phyloP scores from a whole-genome alignment of 2,329 filamentous ascomycete genomes.

The Curvularia verruculosa region DNA sequence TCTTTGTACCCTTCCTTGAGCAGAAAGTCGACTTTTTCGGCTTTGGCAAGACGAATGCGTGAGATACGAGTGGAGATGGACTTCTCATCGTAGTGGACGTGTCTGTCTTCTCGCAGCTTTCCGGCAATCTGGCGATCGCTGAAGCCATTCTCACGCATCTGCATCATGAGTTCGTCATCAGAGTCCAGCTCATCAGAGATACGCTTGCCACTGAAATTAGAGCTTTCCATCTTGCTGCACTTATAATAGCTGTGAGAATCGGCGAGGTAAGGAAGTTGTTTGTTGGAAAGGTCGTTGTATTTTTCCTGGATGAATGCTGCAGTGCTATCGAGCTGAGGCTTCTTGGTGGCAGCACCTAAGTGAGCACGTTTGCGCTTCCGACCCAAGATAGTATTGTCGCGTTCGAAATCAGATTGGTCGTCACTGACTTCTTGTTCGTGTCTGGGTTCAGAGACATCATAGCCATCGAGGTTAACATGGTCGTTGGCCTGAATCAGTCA shows the following conservation, averaged over 20 bases:
- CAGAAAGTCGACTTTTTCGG: not conserved
- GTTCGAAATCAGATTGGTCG: not conserved
- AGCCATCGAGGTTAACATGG: not conserved
- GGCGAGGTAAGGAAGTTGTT: not conserved
- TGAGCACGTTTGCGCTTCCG: not conserved
- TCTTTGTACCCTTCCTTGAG: not conserved
- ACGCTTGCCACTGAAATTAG: not conserved
- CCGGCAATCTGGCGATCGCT: not conserved
- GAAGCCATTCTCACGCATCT: not conserved
- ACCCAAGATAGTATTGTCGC: not conserved
- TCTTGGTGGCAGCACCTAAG: not conserved
- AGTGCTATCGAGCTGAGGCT: not conserved
- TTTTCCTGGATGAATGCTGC: not conserved
- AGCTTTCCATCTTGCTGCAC: not conserved
- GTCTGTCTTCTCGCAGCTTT: not conserved
- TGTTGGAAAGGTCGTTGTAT: not conserved
- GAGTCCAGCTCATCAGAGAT: not conserved
- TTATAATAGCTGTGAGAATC: not conserved
- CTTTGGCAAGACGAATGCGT: not conserved
- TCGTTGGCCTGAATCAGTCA: not conserved
- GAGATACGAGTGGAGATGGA: not conserved
- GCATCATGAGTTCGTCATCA: not conserved
- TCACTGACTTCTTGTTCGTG: not conserved
- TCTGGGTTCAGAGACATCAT: not conserved
- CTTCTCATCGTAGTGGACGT: not conserved